Evolutionary conservation across 257 asterid species (phyloP), one percentile per base, ranked within the genome.

Genomic region (Cinchona pubescens): DNA sequence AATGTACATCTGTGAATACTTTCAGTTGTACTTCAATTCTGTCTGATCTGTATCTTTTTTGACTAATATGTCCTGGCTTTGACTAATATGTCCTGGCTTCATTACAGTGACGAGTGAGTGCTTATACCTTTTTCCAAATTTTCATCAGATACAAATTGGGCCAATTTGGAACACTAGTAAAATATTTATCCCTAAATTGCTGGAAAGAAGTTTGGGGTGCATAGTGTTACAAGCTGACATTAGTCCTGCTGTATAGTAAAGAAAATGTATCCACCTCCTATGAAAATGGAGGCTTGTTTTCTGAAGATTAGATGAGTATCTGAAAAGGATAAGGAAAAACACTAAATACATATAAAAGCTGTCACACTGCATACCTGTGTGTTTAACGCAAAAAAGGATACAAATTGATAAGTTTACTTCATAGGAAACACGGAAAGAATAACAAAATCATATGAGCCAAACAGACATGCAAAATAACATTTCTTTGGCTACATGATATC

Each of bases 211-310:
- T 19, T 21, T 16, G 14, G 14, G 25, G 49, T 35, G 69, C 69
- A 7, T 3, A 14, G 25, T 62, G 42, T 62, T 43, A 32, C 18
- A 62, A 62, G 67, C 18, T 29, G 18, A 30, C n/a, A 63, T 15
- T 35, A 32, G 43, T 63, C 46, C 25, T 37, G 15, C 18, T 1
- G 7, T 64, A 1, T 19, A 16, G 11, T 35, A 7, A 23, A 3
- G 37, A 34, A 35, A 34, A 6, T 7, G 27, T 64, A 34, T 10
- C 15, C 46, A 35, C 35, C 1, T 2, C 19, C 27, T 6, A 34
- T 18, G 49, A 21, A 65, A 65, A 65, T 11, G 8, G 77, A 45
- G n/a, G 60, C 32, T 21, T 74, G 29, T 74, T 61, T 34, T 34
- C 49, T n/a, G 59, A 35, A 71, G 7, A 23, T 3, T 7, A 53